Percentiles rank a stretch among this genome's conserved stretches.
phyloP scores from a whole-genome alignment of 495 filamentous ascomycete species.

The Hypoxylon rickii region DNA sequence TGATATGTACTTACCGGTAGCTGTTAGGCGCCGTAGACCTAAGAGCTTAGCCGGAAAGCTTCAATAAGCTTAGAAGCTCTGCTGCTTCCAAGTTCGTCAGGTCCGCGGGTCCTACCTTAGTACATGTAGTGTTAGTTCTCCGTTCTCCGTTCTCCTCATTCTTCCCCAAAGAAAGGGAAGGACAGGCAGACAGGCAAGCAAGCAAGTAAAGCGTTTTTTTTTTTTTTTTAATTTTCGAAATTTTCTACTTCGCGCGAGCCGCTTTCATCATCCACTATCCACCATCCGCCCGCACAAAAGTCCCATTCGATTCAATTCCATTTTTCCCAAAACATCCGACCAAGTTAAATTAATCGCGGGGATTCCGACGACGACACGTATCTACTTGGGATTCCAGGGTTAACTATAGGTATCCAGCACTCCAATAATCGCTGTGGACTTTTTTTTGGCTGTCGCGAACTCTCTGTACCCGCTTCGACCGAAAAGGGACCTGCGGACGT shows the following conservation, averaged over 20 bases:
- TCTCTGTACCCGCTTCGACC: constrained; percentile 10
- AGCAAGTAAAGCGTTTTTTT: too few relatives aligned
- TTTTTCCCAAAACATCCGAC: constrained; percentile 28
- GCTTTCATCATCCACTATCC: constrained; percentile 44
- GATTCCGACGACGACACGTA: constrained; percentile 21
- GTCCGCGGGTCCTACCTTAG: not conserved
- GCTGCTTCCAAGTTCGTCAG: constrained; percentile 5
- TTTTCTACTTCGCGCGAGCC: constrained; percentile 26
- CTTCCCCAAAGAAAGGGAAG: constrained; percentile 7
- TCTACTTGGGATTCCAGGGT: too few relatives aligned
- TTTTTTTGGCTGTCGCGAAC: too few relatives aligned
- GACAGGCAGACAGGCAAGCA: not conserved
- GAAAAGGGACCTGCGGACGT: not conserved
- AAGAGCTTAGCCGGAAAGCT: constrained; percentile 41
- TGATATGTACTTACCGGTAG: too few relatives aligned
- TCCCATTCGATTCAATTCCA: constrained; percentile 5
- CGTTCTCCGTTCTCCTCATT: constrained; percentile 18
- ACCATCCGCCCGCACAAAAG: constrained; percentile 39
- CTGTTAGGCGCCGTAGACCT: too few relatives aligned
- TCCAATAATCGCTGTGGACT: too few relatives aligned
- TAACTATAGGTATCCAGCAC: too few relatives aligned
- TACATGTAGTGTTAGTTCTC: too few relatives aligned
- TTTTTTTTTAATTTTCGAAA: constrained; percentile 22
- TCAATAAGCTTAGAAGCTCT: constrained; percentile 27
- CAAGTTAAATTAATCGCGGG: constrained; percentile 35